Percentiles rank a stretch among this genome's conserved stretches.
Conservation (phyloP, 2,329 filamentous ascomycete species). For the Aspergillus aculeatinus region DNA sequence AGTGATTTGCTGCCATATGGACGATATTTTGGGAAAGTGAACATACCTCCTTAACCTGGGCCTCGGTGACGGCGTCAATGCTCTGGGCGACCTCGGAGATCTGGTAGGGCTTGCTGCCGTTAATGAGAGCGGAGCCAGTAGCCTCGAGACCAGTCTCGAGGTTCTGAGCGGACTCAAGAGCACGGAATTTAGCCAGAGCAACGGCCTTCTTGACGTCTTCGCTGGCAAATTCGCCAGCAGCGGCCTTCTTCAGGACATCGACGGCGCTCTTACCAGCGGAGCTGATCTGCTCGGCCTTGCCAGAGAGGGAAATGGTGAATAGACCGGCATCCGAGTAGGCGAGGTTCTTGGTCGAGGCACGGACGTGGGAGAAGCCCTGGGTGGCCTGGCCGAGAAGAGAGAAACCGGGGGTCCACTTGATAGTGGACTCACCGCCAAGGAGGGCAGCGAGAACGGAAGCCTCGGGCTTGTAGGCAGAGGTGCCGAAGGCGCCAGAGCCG, state of each 20-base stretch:
- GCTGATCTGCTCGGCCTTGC: slow-evolving; percentile 69
- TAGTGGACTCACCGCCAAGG: slow-evolving; percentile 82
- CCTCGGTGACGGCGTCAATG: slow-evolving; percentile 76
- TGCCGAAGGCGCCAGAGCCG: slow-evolving; percentile 72
- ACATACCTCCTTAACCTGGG: slow-evolving; percentile 82
- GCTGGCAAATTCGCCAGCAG: slow-evolving; percentile 70
- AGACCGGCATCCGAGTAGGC: slow-evolving; percentile 95
- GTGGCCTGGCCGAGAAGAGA: slow-evolving; percentile 81
- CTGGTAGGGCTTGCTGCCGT: slow-evolving; percentile 79
- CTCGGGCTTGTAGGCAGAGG: slow-evolving; percentile 80
- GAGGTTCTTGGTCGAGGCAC: slow-evolving; percentile 71
- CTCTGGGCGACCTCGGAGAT: slow-evolving; percentile 75
- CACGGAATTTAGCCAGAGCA: slow-evolving; percentile 89
- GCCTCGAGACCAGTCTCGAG: slow-evolving; percentile 74
- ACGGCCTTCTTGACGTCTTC: slow-evolving; percentile 91
- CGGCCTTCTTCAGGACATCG: slow-evolving; percentile 77
- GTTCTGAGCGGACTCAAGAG: slow-evolving; percentile 77
- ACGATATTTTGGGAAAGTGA: neutral
- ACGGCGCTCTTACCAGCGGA: slow-evolving; percentile 73
- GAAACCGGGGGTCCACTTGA: slow-evolving; percentile 96
- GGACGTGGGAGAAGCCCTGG: slow-evolving; percentile 63
- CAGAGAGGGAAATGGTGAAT: slow-evolving; percentile 76
- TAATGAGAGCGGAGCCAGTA: slow-evolving; percentile 80
- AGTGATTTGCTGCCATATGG: slow-evolving; percentile 17
- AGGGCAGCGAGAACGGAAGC: slow-evolving; percentile 82